These are phyloP conservation scores for Hydrangea macrophylla DNA, from an alignment of 148 eudicot genomes.

Conservation along the genomic window DNA sequence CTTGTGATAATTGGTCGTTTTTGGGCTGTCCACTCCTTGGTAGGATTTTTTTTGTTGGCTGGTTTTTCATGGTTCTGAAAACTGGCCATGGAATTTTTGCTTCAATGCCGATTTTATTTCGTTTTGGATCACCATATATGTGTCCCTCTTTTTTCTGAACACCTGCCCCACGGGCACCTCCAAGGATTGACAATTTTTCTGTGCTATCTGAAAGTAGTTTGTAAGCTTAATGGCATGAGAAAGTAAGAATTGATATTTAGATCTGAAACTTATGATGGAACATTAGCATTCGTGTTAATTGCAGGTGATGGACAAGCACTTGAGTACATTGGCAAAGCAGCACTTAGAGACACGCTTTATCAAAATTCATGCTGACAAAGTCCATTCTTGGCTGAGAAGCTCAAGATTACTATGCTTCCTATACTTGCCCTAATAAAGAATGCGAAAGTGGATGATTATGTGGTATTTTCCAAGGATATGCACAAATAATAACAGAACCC, in stretches of 20 bases:
- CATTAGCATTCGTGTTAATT: background rate
- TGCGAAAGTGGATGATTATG: conserved; percentile 88
- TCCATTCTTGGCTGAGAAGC: conserved; percentile 85
- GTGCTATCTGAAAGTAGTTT: background rate
- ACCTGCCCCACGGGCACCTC: no score
- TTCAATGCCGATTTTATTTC: background rate
- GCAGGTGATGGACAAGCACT: conserved; percentile 94
- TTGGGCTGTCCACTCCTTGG: background rate
- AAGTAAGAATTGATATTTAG: background rate
- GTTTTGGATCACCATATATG: no score
- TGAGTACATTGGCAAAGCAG: conserved; percentile 77
- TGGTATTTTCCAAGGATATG: conserved; percentile 45
- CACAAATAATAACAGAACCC: background rate
- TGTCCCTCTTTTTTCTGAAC: background rate
- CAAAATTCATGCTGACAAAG: conserved; percentile 87
- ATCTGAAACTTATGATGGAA: no score
- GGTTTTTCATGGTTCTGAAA: background rate
- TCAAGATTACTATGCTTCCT: conserved; percentile 85
- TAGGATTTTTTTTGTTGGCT: background rate
- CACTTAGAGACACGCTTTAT: conserved; percentile 90
- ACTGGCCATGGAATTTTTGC: background rate
- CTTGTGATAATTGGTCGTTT: no score
- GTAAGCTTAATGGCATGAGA: background rate
- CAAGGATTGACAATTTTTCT: background rate
- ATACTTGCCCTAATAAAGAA: conserved; percentile 85